Conservation (phyloP, 1,284 basidiomycete species). For the Coniferiporia weirii region DNA sequence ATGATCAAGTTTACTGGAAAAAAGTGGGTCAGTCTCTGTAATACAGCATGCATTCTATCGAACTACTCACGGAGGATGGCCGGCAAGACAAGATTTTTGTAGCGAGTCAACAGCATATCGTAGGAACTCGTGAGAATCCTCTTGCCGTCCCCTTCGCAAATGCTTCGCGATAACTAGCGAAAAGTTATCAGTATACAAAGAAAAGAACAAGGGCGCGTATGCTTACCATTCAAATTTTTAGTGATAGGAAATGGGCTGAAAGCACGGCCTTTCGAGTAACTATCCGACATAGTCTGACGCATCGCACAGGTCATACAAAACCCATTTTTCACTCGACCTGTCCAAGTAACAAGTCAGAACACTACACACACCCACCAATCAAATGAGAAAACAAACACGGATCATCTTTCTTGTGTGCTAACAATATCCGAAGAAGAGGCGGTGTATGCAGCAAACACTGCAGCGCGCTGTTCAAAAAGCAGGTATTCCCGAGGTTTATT, state of each 20-base stretch:
- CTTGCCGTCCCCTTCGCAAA: conserved; percentile 87
- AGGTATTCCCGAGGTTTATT: conserved; percentile 92
- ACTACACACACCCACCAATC: conserved; percentile 8
- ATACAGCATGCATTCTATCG: conserved; percentile 4
- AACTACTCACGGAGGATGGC: conserved; percentile 58
- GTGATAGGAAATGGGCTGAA: conserved; percentile 63
- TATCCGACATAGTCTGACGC: conserved; percentile 46
- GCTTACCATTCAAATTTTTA: conserved; percentile 64
- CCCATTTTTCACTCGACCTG: conserved; percentile 48
- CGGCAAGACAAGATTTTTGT: conserved; percentile 80
- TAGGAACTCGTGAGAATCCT: conserved; percentile 98
- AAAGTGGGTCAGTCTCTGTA: conserved; percentile 9
- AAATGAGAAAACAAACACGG: conserved; percentile 38
- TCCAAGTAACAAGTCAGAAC: conserved; percentile 20
- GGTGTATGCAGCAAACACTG: conserved; percentile 95
- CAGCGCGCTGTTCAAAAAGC: conserved; percentile 93
- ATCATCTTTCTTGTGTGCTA: conserved; percentile 48
- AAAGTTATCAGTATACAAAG: conserved; percentile 4
- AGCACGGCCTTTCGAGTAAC: conserved; percentile 40
- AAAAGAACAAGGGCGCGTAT: background rate
- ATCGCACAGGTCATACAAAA: conserved; percentile 82
- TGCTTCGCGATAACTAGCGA: conserved; percentile 82
- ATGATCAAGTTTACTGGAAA: conserved; percentile 66
- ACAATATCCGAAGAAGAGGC: conserved; percentile 72
- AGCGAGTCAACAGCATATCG: conserved; percentile 91